Percentiles rank a stretch among this genome's conserved stretches.
Evolutionary conservation across 306 rosid genomes (phyloP).

Genomic region (Glycyrrhiza uralensis): DNA sequence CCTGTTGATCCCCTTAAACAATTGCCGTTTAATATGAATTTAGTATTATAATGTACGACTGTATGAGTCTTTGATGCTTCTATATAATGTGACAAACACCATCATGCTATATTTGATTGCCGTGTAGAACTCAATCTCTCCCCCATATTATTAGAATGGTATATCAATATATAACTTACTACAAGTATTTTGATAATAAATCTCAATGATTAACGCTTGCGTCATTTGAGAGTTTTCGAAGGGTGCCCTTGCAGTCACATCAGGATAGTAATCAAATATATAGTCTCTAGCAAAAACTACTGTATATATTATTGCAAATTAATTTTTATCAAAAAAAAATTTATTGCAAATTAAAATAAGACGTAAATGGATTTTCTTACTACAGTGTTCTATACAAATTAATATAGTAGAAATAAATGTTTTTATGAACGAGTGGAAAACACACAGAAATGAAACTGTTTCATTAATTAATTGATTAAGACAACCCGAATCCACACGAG

Average conservation of each 20-base stretch:
- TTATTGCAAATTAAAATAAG: no score
- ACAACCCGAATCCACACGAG: neutral
- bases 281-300: neutral
- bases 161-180: neutral
- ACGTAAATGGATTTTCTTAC: no score
- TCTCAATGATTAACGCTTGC: conserved; percentile 18
- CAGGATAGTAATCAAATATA: neutral
- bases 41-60: neutral
- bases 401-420: no score
- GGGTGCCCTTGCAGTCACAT: neutral
- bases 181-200: neutral
- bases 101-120: conserved; percentile 5
- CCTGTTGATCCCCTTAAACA: conserved; percentile 24
- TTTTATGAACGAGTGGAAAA: neutral
- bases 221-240: neutral
- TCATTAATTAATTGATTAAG: neutral
- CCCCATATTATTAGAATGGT: neutral
- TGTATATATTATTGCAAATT: neutral
- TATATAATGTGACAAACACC: neutral
- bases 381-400: no score
- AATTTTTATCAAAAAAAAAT: no score
- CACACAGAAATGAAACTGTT: neutral
- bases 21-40: conserved; percentile 9
- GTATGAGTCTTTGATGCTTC: conserved; percentile 22
- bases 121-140: conserved; percentile 26